A percentile compares a stretch with the other conserved stretches of the same genome.
Evolutionary conservation across 2,329 filamentous ascomycete genomes (phyloP).

Genomic region (Epichloe coenophiala): DNA sequence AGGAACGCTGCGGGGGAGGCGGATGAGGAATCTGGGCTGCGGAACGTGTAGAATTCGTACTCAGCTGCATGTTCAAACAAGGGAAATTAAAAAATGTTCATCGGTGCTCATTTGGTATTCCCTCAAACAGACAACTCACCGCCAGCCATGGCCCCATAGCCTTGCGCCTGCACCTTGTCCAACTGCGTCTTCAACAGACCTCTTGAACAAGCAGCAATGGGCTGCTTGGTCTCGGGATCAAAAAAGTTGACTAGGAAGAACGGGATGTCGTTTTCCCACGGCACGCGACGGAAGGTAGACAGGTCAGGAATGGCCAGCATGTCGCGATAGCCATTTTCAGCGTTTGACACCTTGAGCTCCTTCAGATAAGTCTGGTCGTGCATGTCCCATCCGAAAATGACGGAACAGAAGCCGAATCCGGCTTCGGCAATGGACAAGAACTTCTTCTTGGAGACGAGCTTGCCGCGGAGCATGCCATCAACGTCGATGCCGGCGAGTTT

Average conservation of each 20-base stretch:
- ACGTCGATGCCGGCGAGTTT: constrained; percentile 83
- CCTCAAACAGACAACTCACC: constrained; percentile 38
- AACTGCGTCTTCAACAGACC: constrained; percentile 57
- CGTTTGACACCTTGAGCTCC: constrained; percentile 78
- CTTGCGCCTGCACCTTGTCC: constrained; percentile 51
- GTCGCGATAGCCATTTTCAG: constrained; percentile 80
- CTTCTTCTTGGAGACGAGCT: constrained; percentile 85
- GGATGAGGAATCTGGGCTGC: constrained; percentile 40
- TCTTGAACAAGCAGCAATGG: constrained; percentile 66
- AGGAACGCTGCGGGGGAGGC: constrained; percentile 64
- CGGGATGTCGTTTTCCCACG: constrained; percentile 78
- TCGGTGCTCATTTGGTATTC: background rate
- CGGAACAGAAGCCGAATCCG: constrained; percentile 88
- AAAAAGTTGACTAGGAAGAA: constrained; percentile 78
- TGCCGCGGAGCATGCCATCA: constrained; percentile 76
- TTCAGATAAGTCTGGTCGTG: constrained; percentile 81
- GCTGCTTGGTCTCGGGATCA: constrained; percentile 62
- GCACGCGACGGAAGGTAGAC: constrained; percentile 65
- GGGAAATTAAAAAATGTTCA: background rate
- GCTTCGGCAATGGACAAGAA: constrained; percentile 69
- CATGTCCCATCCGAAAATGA: constrained; percentile 96
- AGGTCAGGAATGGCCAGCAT: constrained; percentile 73
- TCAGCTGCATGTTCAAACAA: constrained; percentile 46
- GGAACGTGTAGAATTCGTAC: constrained; percentile 92
- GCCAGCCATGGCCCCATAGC: constrained; percentile 79